Evolutionary conservation across 495 filamentous ascomycete genomes (phyloP).

Genomic region (Aspergillus cristatus): DNA sequence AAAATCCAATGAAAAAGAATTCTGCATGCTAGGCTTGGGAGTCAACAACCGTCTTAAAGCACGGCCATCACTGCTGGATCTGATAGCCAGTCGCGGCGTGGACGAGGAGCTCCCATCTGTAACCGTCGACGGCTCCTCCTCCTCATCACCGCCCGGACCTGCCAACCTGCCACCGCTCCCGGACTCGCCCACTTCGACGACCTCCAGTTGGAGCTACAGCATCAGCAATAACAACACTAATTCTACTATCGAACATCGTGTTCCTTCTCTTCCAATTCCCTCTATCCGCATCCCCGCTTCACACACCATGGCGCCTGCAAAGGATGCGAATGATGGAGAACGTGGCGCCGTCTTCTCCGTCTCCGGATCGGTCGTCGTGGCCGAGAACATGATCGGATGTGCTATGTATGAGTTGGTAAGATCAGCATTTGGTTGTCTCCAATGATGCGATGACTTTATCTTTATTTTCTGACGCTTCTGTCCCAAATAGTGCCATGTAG

Average conservation of each 20-base stretch:
- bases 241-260: conserved; percentile 13
- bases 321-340: conserved; percentile 41
- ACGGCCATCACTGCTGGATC: conserved; percentile 64
- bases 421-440: no score
- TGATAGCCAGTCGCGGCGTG: conserved; percentile 43
- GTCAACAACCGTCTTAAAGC: conserved; percentile 51
- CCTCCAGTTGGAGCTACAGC: conserved; percentile 29
- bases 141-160: conserved; percentile 31
- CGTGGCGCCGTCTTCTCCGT: conserved; percentile 48
- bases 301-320: conserved; percentile 53
- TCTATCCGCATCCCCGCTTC: conserved; percentile 26
- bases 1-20: no score
- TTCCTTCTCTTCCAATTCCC: conserved; percentile 22
- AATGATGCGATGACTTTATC: conserved; percentile 3
- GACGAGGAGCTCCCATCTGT: no score
- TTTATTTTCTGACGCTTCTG: conserved; percentile 4
- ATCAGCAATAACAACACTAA: conserved; percentile 16
- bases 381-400: conserved; percentile 97
- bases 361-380: conserved; percentile 83
- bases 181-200: conserved; percentile 37
- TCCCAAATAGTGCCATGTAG: conserved; percentile 61
- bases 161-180: conserved; percentile 44
- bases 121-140: conserved; percentile 23
- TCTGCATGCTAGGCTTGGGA: conserved; percentile 49
- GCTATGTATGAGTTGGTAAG: conserved; percentile 98